Conservation (phyloP, 768 basidiomycete species). For the Phanerochaete carnosa region DNA sequence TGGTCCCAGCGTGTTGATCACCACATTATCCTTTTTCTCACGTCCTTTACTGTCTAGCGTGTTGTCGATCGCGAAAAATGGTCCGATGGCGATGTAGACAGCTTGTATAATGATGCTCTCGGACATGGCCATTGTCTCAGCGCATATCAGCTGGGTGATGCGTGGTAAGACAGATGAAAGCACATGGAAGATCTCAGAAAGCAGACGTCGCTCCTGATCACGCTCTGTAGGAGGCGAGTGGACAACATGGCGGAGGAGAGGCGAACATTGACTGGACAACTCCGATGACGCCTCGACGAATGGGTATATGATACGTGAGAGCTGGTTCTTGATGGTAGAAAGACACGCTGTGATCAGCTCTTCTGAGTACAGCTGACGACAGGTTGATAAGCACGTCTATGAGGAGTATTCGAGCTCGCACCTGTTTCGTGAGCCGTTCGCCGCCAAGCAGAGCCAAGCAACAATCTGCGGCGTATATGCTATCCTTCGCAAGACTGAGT, state of each 20-base stretch:
- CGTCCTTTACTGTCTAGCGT: constrained; percentile 51
- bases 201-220: constrained; percentile 40
- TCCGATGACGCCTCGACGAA: constrained; percentile 69
- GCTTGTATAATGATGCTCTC: constrained; percentile 90
- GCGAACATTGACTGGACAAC: constrained; percentile 35
- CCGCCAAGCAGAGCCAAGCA: constrained; percentile 74
- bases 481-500: constrained; percentile 66
- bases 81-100: constrained; percentile 91
- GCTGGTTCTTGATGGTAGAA: constrained; percentile 71
- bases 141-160: constrained; percentile 70
- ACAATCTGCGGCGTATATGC: constrained; percentile 81
- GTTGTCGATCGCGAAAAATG: constrained; percentile 85
- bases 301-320: constrained; percentile 78
- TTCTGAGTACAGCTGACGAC: constrained; percentile 80
- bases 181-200: constrained; percentile 71
- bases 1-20: constrained; percentile 67
- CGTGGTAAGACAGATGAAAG: constrained; percentile 69
- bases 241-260: constrained; percentile 50
- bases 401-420: constrained; percentile 28
- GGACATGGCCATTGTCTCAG: constrained; percentile 75
- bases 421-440: constrained; percentile 85
- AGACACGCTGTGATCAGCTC: constrained; percentile 86
- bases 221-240: constrained; percentile 33
- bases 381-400: neutral
- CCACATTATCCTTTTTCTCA: constrained; percentile 53